A percentile compares a stretch with the other conserved stretches of the same genome.
Evolutionary conservation across 768 basidiomycete genomes (phyloP).

Genomic region (Suillus placidus): DNA sequence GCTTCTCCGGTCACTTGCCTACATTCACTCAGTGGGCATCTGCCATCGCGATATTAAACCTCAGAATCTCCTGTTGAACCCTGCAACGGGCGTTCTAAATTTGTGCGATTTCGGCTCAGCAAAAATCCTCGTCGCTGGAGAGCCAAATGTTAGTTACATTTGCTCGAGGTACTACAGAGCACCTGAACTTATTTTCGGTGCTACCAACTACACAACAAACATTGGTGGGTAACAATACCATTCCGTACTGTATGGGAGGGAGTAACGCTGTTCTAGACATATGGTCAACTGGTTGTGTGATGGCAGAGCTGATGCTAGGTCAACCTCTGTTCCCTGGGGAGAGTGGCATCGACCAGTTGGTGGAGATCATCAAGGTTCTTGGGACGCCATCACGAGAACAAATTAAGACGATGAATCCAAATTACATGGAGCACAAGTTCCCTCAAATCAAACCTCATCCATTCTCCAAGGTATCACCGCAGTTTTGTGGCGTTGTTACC

Average conservation of each 20-base stretch:
- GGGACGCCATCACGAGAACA: constrained; percentile 98
- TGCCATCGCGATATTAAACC: constrained; percentile 99
- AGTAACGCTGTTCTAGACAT: constrained; percentile 62
- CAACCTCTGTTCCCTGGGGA: constrained; percentile 99
- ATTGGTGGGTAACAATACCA: constrained; percentile 71
- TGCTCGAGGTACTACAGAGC: constrained; percentile 99
- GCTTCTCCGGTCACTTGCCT: constrained; percentile 95
- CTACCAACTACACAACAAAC: constrained; percentile 99
- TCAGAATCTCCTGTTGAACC: constrained; percentile 97
- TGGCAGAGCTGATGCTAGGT: constrained; percentile 99
- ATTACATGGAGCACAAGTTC: constrained; percentile 99
- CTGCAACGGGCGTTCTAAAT: constrained; percentile 94
- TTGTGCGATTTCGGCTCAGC: constrained; percentile 99
- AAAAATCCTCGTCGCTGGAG: constrained; percentile 96
- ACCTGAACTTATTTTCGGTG: constrained; percentile 98
- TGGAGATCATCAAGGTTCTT: constrained; percentile 99
- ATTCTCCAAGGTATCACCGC: constrained; percentile 82
- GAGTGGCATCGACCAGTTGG: constrained; percentile 97
- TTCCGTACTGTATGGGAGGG: constrained; percentile 9
- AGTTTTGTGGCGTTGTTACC: constrained; percentile 10
- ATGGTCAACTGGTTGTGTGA: constrained; percentile 99
- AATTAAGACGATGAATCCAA: constrained; percentile 99
- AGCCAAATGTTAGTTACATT: constrained; percentile 99
- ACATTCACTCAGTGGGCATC: constrained; percentile 99
- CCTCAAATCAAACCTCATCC: constrained; percentile 99